Evolutionary conservation across 139 green algal genomes (phyloP).

Genomic region (Bryopsis sp.): DNA sequence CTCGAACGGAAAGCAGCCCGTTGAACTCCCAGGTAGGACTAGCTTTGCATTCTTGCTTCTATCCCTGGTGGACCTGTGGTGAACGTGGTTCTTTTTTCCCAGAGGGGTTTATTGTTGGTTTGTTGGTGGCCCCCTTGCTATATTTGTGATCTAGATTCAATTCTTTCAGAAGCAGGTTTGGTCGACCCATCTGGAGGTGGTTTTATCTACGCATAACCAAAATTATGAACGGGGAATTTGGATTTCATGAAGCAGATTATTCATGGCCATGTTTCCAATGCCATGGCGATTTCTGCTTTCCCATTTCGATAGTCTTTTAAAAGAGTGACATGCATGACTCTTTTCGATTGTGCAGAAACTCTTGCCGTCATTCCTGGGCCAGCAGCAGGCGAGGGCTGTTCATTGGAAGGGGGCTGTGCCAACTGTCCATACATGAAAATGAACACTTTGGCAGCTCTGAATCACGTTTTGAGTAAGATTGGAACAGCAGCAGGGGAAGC

Average conservation of each 20-base stretch:
- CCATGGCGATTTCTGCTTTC: no score
- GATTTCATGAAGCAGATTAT: no score
- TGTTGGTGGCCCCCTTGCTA: not conserved
- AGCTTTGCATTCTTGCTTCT: not conserved
- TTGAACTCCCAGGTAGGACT: constrained; percentile 46
- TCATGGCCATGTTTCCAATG: no score
- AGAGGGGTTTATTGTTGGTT: not conserved
- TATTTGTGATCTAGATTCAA: no score
- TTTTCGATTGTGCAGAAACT: constrained; percentile 13
- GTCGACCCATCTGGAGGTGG: no score
- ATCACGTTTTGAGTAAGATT: constrained; percentile 39
- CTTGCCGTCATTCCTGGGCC: constrained; percentile 37
- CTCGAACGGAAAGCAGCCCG: constrained; percentile 3
- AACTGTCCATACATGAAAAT: constrained; percentile 98
- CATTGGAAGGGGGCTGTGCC: constrained; percentile 83
- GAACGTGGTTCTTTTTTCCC: not conserved
- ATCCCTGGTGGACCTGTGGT: not conserved
- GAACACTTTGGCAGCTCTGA: constrained; percentile 65
- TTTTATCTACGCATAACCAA: no score
- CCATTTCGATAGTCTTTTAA: no score
- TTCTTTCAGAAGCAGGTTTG: no score
- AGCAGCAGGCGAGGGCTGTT: constrained; percentile 83
- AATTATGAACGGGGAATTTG: no score
- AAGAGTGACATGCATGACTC: not conserved
- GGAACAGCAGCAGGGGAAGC: constrained; percentile 39